Evolutionary conservation across 2,329 filamentous ascomycete genomes (phyloP).

Genomic region (Penicillium paneum): DNA sequence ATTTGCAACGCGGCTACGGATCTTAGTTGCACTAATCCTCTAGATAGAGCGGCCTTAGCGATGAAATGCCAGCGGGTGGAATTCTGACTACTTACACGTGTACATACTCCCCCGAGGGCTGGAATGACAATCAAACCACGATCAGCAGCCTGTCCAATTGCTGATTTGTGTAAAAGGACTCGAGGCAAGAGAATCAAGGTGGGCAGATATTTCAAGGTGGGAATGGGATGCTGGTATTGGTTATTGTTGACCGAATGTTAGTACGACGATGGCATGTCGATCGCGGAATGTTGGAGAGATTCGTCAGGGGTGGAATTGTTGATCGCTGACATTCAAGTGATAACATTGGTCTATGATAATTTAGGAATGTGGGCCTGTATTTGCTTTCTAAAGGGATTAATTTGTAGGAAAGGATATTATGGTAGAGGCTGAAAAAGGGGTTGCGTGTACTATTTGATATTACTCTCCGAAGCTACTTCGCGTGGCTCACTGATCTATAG

Average conservation of each 20-base stretch:
- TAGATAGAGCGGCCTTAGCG: not conserved
- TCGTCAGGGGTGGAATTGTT: not conserved
- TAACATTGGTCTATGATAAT: not conserved
- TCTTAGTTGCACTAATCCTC: constrained; percentile 13
- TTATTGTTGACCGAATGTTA: constrained; percentile 1
- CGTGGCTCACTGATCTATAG: no score
- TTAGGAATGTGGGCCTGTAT: not conserved
- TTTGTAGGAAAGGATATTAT: not conserved
- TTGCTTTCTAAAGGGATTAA: not conserved
- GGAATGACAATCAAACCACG: not conserved
- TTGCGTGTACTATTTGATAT: no score
- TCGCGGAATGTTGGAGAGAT: constrained; percentile 2
- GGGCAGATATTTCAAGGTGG: not conserved
- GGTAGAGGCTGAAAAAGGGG: no score
- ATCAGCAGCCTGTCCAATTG: not conserved
- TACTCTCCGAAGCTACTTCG: no score
- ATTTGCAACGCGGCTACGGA: constrained; percentile 1
- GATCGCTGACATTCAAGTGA: not conserved
- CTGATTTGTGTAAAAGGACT: not conserved
- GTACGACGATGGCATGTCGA: constrained; percentile 1
- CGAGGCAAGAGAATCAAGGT: no score
- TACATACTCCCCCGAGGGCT: not conserved
- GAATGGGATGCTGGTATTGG: not conserved
- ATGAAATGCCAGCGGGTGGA: constrained; percentile 13
- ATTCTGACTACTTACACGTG: constrained; percentile 2